These are phyloP conservation scores for Arthroderma sp. DNA, from an alignment of 2,329 filamentous ascomycete genomes.

Conservation along the genomic window DNA sequence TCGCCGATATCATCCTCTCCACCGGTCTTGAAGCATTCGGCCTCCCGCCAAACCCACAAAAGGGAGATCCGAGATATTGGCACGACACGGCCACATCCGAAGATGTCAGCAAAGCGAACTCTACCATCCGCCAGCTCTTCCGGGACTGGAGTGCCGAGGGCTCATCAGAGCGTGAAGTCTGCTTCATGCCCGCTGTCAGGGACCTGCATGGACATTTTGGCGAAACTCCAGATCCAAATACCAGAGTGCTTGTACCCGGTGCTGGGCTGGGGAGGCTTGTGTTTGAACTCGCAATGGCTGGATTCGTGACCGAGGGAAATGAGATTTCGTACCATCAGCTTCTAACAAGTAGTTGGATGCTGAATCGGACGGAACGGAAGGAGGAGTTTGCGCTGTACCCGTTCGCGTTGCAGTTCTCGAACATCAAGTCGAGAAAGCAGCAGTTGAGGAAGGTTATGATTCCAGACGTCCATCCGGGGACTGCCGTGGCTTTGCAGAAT, in stretches of 20 bases:
- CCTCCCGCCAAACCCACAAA: constrained; percentile 28
- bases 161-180: constrained; percentile 56
- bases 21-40: constrained; percentile 56
- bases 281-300: constrained; percentile 65
- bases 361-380: constrained; percentile 41
- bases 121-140: constrained; percentile 85
- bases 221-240: constrained; percentile 23
- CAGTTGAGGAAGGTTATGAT: constrained; percentile 63
- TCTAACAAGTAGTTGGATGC: constrained; percentile 57
- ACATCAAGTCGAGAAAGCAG: constrained; percentile 58
- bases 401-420: constrained; percentile 79
- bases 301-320: constrained; percentile 73
- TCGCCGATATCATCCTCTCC: constrained; percentile 67
- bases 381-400: constrained; percentile 64
- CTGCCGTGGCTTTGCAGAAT: constrained; percentile 34
- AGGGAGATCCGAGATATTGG: constrained; percentile 44
- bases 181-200: constrained; percentile 59
- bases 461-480: constrained; percentile 66
- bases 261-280: constrained; percentile 80
- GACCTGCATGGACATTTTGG: constrained; percentile 45
- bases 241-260: constrained; percentile 71
- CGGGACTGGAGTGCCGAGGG: constrained; percentile 86
- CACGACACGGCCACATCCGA: constrained; percentile 53
- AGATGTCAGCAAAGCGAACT: constrained; percentile 83
- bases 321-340: constrained; percentile 96